Base-by-base conservation (phyloP, 352 stramenopile species). In the Phytophthora pluvialis region DNA sequence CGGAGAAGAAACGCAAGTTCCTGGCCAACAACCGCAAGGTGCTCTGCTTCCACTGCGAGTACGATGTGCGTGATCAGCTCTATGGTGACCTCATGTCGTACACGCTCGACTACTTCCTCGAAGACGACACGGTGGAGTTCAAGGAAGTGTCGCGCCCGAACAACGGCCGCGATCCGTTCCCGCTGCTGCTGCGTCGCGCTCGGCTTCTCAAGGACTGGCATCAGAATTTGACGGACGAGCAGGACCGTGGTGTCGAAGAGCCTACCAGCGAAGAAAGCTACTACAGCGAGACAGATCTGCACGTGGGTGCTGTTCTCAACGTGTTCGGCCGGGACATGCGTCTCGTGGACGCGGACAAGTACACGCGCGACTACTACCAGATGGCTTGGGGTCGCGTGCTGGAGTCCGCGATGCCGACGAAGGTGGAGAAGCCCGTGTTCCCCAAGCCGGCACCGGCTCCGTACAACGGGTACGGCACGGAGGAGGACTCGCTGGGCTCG, bases 121-220 rank as follows among this genome's bases (percentile, higher is more conserved):
- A 90, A 64, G 91, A 97, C 55, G 86, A 96, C 66, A 95, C 88
- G 52, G 77, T 97, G 56, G 88, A 97, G 67, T 90, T 97, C 70
- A 91, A 91, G 40, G 90, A 97, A 66, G 73, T 91, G 5, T 69
- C 77, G n/a, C 77, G 77, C 36, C 67, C 73, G 11, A 97, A 97
- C 60, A 94, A 89, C 21, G 90, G 89, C 1, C 74, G 86, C 28
- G 87, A 96, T 44, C 81, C 74, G 69, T 95, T 94, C 70, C 80
- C 82, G n/a, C 56, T 89, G 32, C 72, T 95, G 28, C 73, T 96
- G 26, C 83, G 78, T 29, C 84, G 88, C 46, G 70, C 50, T 18
- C 80, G 78, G 8, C 61, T 94, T 21, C 71, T 90, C 46, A 91
- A 92, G 60, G 60, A 89, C 55, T 90, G 79, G 83, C 79, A 85